Conservation (phyloP, 1,284 basidiomycete genomes). For the Ceratobasidium sp. region DNA sequence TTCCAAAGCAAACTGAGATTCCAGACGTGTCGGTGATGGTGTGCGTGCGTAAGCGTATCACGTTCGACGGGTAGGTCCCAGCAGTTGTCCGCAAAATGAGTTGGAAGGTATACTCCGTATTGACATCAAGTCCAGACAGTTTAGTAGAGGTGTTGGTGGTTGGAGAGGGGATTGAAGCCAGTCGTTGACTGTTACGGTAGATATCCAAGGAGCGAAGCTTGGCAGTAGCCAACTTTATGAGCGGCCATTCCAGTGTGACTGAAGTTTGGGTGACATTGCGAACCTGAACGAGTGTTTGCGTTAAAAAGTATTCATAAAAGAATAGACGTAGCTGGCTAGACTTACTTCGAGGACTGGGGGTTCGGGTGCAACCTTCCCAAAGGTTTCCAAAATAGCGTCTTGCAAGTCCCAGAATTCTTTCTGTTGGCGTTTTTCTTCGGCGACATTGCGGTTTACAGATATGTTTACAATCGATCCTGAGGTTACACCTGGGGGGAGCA, state of each 20-base stretch:
- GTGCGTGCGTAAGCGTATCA: slow-evolving; percentile 85
- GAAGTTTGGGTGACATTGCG: slow-evolving; percentile 95
- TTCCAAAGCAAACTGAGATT: slow-evolving; percentile 91
- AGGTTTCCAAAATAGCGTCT: slow-evolving; percentile 77
- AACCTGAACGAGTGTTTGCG: slow-evolving; percentile 62
- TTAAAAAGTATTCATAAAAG: not conserved
- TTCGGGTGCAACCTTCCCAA: slow-evolving; percentile 74
- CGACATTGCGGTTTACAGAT: slow-evolving; percentile 83
- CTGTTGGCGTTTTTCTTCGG: slow-evolving; percentile 83
- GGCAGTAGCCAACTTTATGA: slow-evolving; percentile 84
- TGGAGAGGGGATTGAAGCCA: slow-evolving; percentile 85
- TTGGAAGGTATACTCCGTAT: slow-evolving; percentile 92
- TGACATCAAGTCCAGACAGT: slow-evolving; percentile 86
- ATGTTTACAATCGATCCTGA: slow-evolving; percentile 98
- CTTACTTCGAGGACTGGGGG: slow-evolving; percentile 77
- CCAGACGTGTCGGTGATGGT: slow-evolving; percentile 94
- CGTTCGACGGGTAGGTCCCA: slow-evolving; percentile 85
- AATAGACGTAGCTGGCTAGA: not conserved
- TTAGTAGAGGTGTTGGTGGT: slow-evolving; percentile 87
- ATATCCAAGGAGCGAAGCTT: slow-evolving; percentile 89
- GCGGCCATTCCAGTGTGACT: slow-evolving; percentile 91
- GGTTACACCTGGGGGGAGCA: slow-evolving; percentile 88
- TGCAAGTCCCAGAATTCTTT: slow-evolving; percentile 85
- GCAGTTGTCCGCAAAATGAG: slow-evolving; percentile 89
- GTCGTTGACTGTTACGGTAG: slow-evolving; percentile 87